Conservation (phyloP, 1,139 yeast genomes). For the Yamadazyma sp. region DNA sequence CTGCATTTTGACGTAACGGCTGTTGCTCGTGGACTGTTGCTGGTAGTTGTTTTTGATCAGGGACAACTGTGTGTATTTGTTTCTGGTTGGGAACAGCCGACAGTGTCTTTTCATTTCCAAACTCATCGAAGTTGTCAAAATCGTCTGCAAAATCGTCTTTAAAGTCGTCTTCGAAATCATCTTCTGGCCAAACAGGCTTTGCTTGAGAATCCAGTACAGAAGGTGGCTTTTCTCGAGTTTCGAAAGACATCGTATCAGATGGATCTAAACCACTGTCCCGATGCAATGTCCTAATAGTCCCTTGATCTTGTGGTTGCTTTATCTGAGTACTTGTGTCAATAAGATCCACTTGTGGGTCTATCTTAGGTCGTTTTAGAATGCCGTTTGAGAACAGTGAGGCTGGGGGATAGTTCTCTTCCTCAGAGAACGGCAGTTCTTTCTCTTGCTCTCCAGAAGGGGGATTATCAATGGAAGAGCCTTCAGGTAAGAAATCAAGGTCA, state of each 20-base stretch:
- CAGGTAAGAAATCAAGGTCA: slow-evolving; percentile 4
- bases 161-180: slow-evolving; percentile 4
- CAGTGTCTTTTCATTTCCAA: slow-evolving; percentile 1
- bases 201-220: neutral
- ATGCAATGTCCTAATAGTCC: too few relatives aligned
- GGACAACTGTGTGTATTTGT: neutral
- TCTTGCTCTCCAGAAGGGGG: neutral
- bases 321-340: too few relatives aligned
- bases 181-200: neutral
- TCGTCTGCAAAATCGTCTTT: too few relatives aligned
- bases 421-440: neutral
- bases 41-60: too few relatives aligned
- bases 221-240: slow-evolving; percentile 1
- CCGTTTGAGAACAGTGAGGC: too few relatives aligned
- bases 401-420: neutral
- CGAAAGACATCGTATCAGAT: neutral
- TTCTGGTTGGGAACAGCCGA: neutral
- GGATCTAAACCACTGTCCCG: too few relatives aligned
- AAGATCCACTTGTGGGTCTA: too few relatives aligned
- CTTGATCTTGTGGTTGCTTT: too few relatives aligned
- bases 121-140: slow-evolving; percentile 5
- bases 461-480: neutral
- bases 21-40: too few relatives aligned
- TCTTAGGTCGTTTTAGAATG: too few relatives aligned
- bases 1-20: too few relatives aligned